Percentiles rank a stretch among this genome's conserved stretches.
phyloP scores from a whole-genome alignment of 1,139 yeast genomes.

The Candida albicans region DNA sequence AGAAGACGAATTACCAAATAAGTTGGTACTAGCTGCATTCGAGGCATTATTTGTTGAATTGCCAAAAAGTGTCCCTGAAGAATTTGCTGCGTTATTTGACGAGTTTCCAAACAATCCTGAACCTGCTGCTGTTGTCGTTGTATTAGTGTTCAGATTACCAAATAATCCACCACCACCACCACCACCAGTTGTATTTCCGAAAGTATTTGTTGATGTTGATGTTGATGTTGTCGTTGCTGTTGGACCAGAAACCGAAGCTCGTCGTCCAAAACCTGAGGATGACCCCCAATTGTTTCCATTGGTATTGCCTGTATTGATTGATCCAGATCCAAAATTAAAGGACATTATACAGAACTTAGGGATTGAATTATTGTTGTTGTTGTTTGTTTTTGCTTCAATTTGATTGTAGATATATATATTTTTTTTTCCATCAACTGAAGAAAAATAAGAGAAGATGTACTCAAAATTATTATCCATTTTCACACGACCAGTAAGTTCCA shows the following conservation, averaged over 20 bases:
- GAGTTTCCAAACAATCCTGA: conserved; percentile 12
- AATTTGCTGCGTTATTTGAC: not conserved
- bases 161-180: conserved; percentile 15
- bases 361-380: not conserved
- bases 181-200: conserved; percentile 14
- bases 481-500: too few species aligned
- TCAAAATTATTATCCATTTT: too few species aligned
- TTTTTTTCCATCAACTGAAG: too few species aligned
- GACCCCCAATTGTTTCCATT: conserved; percentile 24
- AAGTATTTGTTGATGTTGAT: too few species aligned
- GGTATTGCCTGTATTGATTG: conserved; percentile 1
- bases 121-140: conserved; percentile 9
- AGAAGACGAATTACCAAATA: conserved; percentile 5
- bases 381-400: conserved; percentile 1
- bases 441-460: too few species aligned
- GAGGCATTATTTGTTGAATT: conserved; percentile 13
- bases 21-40: conserved; percentile 1
- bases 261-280: conserved; percentile 26
- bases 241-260: conserved; percentile 18
- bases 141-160: conserved; percentile 13
- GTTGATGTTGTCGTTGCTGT: too few species aligned
- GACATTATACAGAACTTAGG: conserved; percentile 5
- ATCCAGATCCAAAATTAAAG: conserved; percentile 12
- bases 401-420: not conserved
- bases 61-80: conserved; percentile 1